Percentiles rank a stretch among this genome's conserved stretches.
Evolutionary conservation across 2,329 filamentous ascomycete species (phyloP).

Genomic region (Verticillium tricorpus): DNA sequence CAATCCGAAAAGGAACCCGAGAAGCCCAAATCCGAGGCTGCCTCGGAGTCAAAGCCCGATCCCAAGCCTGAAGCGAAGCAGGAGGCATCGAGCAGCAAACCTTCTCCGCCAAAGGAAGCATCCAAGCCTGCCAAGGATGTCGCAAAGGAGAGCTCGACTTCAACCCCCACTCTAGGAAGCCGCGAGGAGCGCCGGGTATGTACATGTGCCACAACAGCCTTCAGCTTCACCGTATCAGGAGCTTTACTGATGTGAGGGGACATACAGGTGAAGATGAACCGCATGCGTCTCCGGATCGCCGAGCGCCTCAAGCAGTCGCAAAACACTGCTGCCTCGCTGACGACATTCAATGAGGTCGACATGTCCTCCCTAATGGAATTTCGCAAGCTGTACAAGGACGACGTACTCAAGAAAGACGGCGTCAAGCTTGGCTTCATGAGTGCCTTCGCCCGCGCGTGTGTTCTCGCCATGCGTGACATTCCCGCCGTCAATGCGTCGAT

Average conservation of each 20-base stretch:
- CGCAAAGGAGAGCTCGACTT: constrained; percentile 13
- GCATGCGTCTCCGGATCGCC: constrained; percentile 95
- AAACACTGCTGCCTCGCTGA: constrained; percentile 94
- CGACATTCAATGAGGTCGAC: constrained; percentile 98
- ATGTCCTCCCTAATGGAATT: constrained; percentile 98
- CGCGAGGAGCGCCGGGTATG: constrained; percentile 85
- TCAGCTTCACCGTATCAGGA: background rate
- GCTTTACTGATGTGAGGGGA: constrained; percentile 7
- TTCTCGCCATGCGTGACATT: constrained; percentile 92
- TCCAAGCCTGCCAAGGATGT: constrained; percentile 9
- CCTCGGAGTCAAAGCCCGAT: background rate
- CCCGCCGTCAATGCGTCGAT: constrained; percentile 95
- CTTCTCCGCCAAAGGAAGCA: constrained; percentile 16
- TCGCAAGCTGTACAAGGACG: constrained; percentile 95
- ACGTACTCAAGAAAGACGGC: constrained; percentile 89
- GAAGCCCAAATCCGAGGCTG: constrained; percentile 9
- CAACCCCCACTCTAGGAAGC: constrained; percentile 53
- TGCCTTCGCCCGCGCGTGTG: constrained; percentile 85
- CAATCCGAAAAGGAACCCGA: constrained; percentile 5
- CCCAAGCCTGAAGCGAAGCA: constrained; percentile 16
- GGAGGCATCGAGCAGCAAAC: constrained; percentile 3
- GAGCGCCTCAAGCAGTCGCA: constrained; percentile 99
- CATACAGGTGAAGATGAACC: constrained; percentile 96
- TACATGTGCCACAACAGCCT: constrained; percentile 9
- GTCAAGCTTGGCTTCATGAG: constrained; percentile 99